phyloP scores from a whole-genome alignment of 148 eudicot species.

The Amaranthus hypochondriacus region DNA sequence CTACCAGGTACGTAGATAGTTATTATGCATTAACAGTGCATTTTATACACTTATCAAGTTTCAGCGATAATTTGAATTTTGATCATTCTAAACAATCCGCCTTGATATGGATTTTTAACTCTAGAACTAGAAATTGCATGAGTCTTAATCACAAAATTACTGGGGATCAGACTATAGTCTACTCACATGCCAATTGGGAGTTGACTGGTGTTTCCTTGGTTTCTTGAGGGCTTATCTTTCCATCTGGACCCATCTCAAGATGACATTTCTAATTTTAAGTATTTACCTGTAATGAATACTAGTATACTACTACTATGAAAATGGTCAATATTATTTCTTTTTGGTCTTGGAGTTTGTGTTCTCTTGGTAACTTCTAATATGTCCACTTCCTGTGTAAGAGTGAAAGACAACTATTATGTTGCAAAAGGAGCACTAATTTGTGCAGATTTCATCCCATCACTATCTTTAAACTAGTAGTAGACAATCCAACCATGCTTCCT shows the following conservation, averaged over 20 bases:
- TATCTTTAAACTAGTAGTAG: not conserved
- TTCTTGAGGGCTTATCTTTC: not conserved
- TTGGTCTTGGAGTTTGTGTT: not conserved
- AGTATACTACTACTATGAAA: not conserved
- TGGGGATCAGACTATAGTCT: not conserved
- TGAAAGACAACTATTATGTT: not conserved
- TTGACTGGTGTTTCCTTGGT: not conserved
- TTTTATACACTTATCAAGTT: not conserved
- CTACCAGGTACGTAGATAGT: constrained; percentile 51
- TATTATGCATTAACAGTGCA: not conserved
- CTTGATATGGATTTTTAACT: not conserved
- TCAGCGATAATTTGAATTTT: not conserved
- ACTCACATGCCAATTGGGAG: not conserved
- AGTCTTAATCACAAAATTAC: not conserved
- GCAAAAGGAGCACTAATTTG: not conserved
- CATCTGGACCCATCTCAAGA: not conserved
- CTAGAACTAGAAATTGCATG: not conserved
- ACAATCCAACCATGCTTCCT: not conserved
- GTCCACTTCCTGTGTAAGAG: not conserved
- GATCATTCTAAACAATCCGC: not conserved
- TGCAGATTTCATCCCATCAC: not conserved
- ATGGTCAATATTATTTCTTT: not conserved
- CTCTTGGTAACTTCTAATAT: not conserved
- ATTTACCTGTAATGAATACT: too few species aligned
- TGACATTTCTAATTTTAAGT: not conserved